These are phyloP conservation scores for Corynespora cassiicola DNA, from an alignment of 2,329 filamentous ascomycete genomes.

Conservation along the genomic window DNA sequence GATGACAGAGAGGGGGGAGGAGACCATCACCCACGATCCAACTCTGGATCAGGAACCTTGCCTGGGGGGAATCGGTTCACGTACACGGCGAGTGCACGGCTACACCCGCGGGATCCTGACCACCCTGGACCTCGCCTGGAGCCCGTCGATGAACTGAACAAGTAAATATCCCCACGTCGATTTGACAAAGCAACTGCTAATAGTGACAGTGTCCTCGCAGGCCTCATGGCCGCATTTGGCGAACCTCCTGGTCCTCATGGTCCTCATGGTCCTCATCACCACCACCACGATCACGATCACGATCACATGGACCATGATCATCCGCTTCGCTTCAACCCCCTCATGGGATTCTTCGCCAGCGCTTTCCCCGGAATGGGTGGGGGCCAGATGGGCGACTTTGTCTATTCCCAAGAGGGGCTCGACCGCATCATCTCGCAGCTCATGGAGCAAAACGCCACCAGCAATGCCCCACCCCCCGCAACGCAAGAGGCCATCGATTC, in stretches of 20 bases:
- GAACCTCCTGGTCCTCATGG: constrained; percentile 26
- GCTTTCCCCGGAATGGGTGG: too few relatives aligned
- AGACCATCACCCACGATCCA: too few relatives aligned
- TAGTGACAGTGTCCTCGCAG: constrained; percentile 33
- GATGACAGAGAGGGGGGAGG: constrained; percentile 17
- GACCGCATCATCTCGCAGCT: constrained; percentile 87
- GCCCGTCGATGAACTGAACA: constrained; percentile 55
- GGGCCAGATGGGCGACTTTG: constrained; percentile 73
- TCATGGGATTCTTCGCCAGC: constrained; percentile 53
- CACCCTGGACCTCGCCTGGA: constrained; percentile 55
- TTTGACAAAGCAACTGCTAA: constrained; percentile 19
- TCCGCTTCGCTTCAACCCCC: constrained; percentile 47
- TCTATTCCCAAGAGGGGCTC: constrained; percentile 88
- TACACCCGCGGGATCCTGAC: constrained; percentile 60
- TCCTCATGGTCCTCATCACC: constrained; percentile 13
- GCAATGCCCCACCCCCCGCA: constrained; percentile 83
- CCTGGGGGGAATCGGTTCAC: constrained; percentile 35
- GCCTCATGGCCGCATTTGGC: constrained; percentile 42
- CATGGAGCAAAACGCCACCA: constrained; percentile 81
- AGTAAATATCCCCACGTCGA: constrained; percentile 40
- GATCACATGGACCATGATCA: constrained; percentile 11
- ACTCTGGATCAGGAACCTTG: too few relatives aligned
- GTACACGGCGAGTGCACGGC: constrained; percentile 42
- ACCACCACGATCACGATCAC: constrained; percentile 12
- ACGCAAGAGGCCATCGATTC: constrained; percentile 74